Conservation (phyloP, 208 protist genomes). For the Trypanosomatidae sp. region DNA sequence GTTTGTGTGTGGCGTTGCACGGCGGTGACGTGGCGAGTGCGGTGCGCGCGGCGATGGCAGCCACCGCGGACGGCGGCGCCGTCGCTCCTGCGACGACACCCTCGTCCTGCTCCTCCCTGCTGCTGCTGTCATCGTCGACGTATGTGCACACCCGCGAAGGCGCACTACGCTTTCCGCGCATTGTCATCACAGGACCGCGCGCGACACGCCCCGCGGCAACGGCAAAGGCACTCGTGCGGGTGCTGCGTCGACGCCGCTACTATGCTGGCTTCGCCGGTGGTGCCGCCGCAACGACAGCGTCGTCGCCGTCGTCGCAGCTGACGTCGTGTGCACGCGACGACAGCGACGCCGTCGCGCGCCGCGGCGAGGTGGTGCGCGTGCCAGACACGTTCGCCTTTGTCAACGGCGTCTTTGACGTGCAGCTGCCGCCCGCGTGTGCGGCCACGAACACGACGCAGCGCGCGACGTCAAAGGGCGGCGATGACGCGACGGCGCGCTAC, state of each 20-base stretch:
- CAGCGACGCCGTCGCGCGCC: background rate
- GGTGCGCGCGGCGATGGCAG: too few species aligned
- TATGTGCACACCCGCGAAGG: background rate
- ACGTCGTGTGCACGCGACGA: too few species aligned
- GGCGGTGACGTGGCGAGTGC: too few species aligned
- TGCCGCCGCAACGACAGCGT: too few species aligned
- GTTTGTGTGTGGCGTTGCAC: too few species aligned
- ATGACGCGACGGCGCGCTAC: background rate
- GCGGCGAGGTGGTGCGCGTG: background rate
- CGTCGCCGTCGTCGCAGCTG: too few species aligned
- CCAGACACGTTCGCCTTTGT: slow-evolving; percentile 4
- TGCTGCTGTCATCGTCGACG: too few species aligned
- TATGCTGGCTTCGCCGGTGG: too few species aligned
- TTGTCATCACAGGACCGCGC: slow-evolving; percentile 47
- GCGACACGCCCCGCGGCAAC: slow-evolving; percentile 7
- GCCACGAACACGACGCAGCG: background rate
- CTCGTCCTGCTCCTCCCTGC: too few species aligned
- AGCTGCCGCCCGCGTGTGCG: slow-evolving; percentile 5
- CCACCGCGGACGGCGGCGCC: too few species aligned
- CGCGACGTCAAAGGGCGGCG: background rate
- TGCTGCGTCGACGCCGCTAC: slow-evolving; percentile 24
- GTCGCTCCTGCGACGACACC: too few species aligned
- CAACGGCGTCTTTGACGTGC: slow-evolving; percentile 17
- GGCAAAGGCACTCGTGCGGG: slow-evolving; percentile 17
- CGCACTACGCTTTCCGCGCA: slow-evolving; percentile 46